These are phyloP conservation scores for carrot (Daucus carota) DNA, from an alignment of 129 eudicot species.

Conservation along the genomic window DH1_v3.0 NC_030388.2:31812501-31813000, in stretches of 20 bases:
- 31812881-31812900: conserved; percentile 74
- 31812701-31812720: conserved; percentile 85
- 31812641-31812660: conserved; percentile 87
- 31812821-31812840: conserved; percentile 86
- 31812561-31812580: conserved; percentile 78
- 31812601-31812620: conserved; percentile 98
- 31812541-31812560: conserved; percentile 58
- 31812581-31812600: conserved; percentile 83
- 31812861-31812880: conserved; percentile 68
- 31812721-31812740: conserved; percentile 93
- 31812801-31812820: conserved; percentile 84
- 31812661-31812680: conserved; percentile 90
- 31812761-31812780: conserved; percentile 85
- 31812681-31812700: conserved; percentile 83
- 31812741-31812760: conserved; percentile 82
- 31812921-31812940: conserved; percentile 91
- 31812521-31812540: conserved; percentile 94
- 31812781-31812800: conserved; percentile 79
- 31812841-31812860: conserved; percentile 92
- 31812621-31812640: conserved; percentile 81
- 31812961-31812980: conserved; percentile 96
- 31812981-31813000: conserved; percentile 91
- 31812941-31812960: conserved; percentile 85
- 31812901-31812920: conserved; percentile 86
- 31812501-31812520: conserved; percentile 92